These are phyloP conservation scores for Fragilaria crotonensis DNA, from an alignment of 108 stramenopile genomes.

Conservation along the genomic window DNA sequence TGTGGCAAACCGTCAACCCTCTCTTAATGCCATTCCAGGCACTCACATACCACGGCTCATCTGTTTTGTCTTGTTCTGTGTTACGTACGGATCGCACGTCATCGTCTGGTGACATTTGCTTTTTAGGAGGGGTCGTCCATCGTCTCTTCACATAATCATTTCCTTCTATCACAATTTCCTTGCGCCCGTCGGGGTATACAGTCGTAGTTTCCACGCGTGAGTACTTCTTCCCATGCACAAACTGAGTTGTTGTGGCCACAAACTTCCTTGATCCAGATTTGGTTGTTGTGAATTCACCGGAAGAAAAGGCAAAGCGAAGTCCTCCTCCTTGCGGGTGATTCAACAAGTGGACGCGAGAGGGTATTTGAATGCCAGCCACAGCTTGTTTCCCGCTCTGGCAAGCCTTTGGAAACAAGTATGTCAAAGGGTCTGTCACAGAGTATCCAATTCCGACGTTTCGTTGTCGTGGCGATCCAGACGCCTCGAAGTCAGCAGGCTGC, in stretches of 20 bases:
- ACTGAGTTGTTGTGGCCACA: conserved; percentile 20
- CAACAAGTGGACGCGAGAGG: conserved; percentile 14
- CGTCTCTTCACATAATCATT: conserved; percentile 25
- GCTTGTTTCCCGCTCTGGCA: conserved; percentile 11
- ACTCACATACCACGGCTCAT: conserved; percentile 23
- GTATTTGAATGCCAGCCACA: conserved; percentile 25
- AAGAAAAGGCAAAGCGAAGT: conserved; percentile 16
- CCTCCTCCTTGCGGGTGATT: conserved; percentile 6
- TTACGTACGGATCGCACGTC: neutral
- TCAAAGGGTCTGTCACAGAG: conserved; percentile 18
- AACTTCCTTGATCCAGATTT: conserved; percentile 11
- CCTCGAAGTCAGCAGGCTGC: neutral
- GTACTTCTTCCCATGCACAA: conserved; percentile 23
- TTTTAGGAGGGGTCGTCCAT: conserved; percentile 1
- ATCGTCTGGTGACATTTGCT: neutral
- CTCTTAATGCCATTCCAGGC: conserved; percentile 13
- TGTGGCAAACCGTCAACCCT: conserved; percentile 12
- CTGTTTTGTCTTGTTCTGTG: neutral
- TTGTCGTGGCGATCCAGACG: neutral
- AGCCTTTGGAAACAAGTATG: conserved; percentile 23
- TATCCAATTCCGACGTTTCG: conserved; percentile 24
- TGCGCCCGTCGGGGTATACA: conserved; percentile 33
- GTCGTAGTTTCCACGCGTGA: conserved; percentile 26
- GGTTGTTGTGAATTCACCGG: conserved; percentile 12
- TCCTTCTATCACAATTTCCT: conserved; percentile 28